Evolutionary conservation across 768 basidiomycete genomes (phyloP).

Genomic region (Leccinum subgranulosum): DNA sequence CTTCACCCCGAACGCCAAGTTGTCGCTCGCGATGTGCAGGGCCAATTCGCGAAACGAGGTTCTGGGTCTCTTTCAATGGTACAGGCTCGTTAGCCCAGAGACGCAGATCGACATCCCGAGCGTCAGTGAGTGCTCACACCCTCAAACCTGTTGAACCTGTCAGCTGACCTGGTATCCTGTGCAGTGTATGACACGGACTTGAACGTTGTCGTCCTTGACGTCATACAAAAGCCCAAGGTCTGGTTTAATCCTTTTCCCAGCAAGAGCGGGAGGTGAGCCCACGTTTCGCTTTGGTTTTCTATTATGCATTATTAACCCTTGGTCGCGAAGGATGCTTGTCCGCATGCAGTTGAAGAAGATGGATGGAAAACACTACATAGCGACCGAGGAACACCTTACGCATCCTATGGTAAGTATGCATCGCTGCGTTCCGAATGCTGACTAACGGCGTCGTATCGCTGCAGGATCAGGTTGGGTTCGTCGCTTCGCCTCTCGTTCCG

Average conservation of each 20-base stretch:
- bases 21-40: slow-evolving; percentile 57
- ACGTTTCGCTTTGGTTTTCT: neutral
- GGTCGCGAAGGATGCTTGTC: slow-evolving; percentile 39
- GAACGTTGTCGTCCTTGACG: slow-evolving; percentile 47
- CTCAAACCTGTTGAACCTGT: neutral
- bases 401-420: slow-evolving; percentile 43
- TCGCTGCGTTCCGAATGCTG: neutral
- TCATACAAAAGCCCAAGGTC: slow-evolving; percentile 35
- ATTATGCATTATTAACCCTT: neutral
- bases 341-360: slow-evolving; percentile 50
- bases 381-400: slow-evolving; percentile 57
- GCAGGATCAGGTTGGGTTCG: slow-evolving; percentile 21
- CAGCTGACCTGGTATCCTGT: neutral
- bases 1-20: slow-evolving; percentile 51
- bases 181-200: slow-evolving; percentile 48
- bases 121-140: slow-evolving; percentile 39
- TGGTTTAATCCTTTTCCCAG: slow-evolving; percentile 50
- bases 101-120: slow-evolving; percentile 40
- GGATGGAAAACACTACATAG: slow-evolving; percentile 42
- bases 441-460: slow-evolving; percentile 5
- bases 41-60: slow-evolving; percentile 54
- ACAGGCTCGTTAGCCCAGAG: slow-evolving; percentile 57
- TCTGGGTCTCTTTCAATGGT: slow-evolving; percentile 61
- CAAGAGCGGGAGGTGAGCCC: slow-evolving; percentile 46
- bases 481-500: slow-evolving; percentile 23